A percentile compares a stretch with the other conserved stretches of the same genome.
Evolutionary conservation across 495 filamentous ascomycete species (phyloP).

Genomic region (Echria macrotheca): DNA sequence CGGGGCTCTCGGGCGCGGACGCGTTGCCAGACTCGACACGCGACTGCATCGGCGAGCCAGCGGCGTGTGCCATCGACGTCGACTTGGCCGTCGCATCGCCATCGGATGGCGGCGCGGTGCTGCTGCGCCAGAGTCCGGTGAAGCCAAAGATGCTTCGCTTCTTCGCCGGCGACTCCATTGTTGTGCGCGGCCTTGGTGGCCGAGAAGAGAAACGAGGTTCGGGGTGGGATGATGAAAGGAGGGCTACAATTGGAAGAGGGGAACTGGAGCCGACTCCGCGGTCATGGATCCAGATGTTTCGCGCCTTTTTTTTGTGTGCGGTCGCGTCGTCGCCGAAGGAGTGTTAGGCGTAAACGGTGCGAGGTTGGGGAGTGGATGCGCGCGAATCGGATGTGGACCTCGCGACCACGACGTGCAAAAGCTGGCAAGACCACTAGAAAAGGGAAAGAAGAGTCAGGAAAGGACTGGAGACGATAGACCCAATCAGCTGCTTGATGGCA

Average conservation of each 20-base stretch:
- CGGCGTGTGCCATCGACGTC: slow-evolving; percentile 6
- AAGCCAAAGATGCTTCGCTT: slow-evolving; percentile 29
- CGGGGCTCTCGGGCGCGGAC: slow-evolving; percentile 28
- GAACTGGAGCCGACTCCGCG: neutral
- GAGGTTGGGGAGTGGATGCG: slow-evolving; percentile 1
- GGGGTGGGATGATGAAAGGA: neutral
- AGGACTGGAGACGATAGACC: slow-evolving; percentile 9
- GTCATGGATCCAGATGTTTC: neutral
- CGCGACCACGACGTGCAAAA: neutral
- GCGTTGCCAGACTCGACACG: slow-evolving; percentile 22
- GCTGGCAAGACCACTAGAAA: slow-evolving; percentile 4
- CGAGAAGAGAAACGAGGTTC: neutral
- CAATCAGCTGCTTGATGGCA: slow-evolving; percentile 14
- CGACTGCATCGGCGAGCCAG: slow-evolving; percentile 1
- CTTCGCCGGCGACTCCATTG: slow-evolving; percentile 28
- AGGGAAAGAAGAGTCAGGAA: neutral
- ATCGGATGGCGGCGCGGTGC: slow-evolving; percentile 16
- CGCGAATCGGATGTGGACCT: slow-evolving; percentile 9
- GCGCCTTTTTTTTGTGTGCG: slow-evolving; percentile 1
- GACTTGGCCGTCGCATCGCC: slow-evolving; percentile 6
- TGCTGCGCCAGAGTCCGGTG: slow-evolving; percentile 21
- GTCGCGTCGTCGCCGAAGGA: slow-evolving; percentile 8
- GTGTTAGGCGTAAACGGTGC: slow-evolving; percentile 8
- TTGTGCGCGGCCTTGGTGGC: slow-evolving; percentile 3
- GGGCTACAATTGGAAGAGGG: neutral